phyloP scores from a whole-genome alignment of 1,284 basidiomycete genomes.

The Puccinia triticina region DNA sequence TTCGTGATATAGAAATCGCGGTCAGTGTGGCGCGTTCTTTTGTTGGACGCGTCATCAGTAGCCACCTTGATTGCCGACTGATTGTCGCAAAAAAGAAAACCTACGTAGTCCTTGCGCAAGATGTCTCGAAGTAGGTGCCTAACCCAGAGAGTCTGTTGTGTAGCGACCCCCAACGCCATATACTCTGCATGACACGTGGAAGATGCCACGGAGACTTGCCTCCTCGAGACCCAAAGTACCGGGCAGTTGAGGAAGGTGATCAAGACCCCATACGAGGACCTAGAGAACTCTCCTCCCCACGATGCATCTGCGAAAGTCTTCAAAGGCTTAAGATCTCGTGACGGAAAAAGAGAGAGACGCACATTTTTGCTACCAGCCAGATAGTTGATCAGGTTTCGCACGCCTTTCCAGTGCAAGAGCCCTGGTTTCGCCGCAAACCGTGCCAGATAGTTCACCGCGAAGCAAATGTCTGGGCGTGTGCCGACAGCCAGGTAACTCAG shows the following conservation, averaged over 20 bases:
- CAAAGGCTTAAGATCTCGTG: background rate
- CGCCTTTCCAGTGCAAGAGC: background rate
- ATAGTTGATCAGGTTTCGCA: background rate
- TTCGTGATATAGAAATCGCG: background rate
- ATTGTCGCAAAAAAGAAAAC: background rate
- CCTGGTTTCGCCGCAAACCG: background rate
- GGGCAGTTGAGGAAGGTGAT: background rate
- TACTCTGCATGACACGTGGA: constrained; percentile 18
- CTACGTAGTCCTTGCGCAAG: background rate
- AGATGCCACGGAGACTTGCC: background rate
- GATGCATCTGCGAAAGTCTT: background rate
- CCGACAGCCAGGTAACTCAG: background rate
- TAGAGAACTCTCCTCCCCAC: constrained; percentile 24
- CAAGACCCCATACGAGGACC: constrained; percentile 11
- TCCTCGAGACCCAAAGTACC: background rate
- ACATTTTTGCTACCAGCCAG: background rate
- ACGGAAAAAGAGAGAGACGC: background rate
- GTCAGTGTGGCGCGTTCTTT: background rate
- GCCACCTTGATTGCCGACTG: too few species aligned
- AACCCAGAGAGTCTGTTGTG: background rate
- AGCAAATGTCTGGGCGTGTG: background rate
- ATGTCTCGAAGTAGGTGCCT: background rate
- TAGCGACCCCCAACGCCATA: background rate
- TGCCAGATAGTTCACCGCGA: background rate
- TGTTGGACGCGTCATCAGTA: too few species aligned